A percentile compares a stretch with the other conserved stretches of the same genome.
These are phyloP conservation scores for Clarireedia hainanense DNA, from an alignment of 2,329 filamentous ascomycete genomes.

Conservation along the genomic window DNA sequence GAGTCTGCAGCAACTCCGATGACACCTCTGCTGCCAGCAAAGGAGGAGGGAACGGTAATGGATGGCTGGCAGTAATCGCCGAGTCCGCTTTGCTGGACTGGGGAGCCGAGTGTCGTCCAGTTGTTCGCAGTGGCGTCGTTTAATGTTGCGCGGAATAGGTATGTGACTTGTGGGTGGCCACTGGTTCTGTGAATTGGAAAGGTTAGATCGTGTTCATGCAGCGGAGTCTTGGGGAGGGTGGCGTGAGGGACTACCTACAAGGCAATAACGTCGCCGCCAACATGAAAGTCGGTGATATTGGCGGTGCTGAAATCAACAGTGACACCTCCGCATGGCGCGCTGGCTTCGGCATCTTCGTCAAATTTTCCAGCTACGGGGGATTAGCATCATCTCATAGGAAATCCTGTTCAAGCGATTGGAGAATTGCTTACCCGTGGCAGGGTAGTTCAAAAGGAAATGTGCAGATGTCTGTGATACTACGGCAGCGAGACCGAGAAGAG, in stretches of 20 bases:
- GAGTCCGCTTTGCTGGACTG: conserved; percentile 45
- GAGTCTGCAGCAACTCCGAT: conserved; percentile 44
- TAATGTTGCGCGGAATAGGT: conserved; percentile 50
- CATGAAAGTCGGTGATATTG: conserved; percentile 49
- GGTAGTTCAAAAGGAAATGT: conserved; percentile 46
- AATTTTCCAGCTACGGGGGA: conserved; percentile 33
- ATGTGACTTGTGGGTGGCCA: conserved; percentile 45
- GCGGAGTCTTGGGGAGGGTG: neutral
- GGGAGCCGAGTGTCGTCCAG: conserved; percentile 48
- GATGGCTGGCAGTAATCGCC: conserved; percentile 46
- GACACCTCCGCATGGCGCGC: conserved; percentile 48
- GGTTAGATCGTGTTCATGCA: neutral
- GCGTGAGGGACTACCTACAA: conserved; percentile 4
- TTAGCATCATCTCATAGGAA: neutral
- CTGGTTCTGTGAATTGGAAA: conserved; percentile 28
- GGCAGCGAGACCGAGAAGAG: conserved; percentile 9
- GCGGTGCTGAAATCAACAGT: conserved; percentile 40
- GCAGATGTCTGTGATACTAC: conserved; percentile 33
- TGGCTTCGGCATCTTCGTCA: conserved; percentile 38
- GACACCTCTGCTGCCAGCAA: conserved; percentile 47
- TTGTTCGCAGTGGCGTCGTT: conserved; percentile 33
- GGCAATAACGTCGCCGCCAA: conserved; percentile 47
- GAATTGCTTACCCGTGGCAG: conserved; percentile 31
- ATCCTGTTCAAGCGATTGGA: neutral
- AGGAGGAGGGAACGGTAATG: conserved; percentile 42